These are phyloP conservation scores for Berkeleyomyces basicola DNA, from an alignment of 2,329 filamentous ascomycete species.

Conservation along the genomic window DNA sequence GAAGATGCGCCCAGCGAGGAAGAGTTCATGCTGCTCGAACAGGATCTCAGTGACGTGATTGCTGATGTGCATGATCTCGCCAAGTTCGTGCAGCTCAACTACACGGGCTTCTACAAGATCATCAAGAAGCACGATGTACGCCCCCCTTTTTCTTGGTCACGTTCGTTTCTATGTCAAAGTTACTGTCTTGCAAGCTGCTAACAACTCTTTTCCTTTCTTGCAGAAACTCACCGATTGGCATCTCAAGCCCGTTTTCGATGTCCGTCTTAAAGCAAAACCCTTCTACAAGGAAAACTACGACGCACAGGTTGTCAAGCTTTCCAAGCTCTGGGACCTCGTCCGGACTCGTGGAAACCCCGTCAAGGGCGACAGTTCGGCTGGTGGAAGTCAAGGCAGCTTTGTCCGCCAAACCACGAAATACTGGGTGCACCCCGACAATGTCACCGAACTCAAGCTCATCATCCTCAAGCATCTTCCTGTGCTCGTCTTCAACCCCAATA, in stretches of 20 bases:
- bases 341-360: slow-evolving; percentile 83
- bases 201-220: slow-evolving; percentile 10
- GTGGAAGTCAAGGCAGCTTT: slow-evolving; percentile 86
- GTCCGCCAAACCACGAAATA: slow-evolving; percentile 97
- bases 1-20: slow-evolving; percentile 57
- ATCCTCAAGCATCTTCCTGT: slow-evolving; percentile 95
- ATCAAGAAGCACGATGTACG: slow-evolving; percentile 97
- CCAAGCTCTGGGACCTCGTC: slow-evolving; percentile 86
- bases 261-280: slow-evolving; percentile 83
- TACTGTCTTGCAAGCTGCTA: slow-evolving; percentile 12
- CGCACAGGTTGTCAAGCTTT: slow-evolving; percentile 84
- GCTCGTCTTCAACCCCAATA: slow-evolving; percentile 90
- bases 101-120: slow-evolving; percentile 98
- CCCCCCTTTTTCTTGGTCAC: background rate
- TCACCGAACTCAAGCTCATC: slow-evolving; percentile 94
- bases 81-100: slow-evolving; percentile 97
- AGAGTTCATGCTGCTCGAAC: slow-evolving; percentile 84
- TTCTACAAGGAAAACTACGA: slow-evolving; percentile 99
- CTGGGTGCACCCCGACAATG: slow-evolving; percentile 97
- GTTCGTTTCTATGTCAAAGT: background rate
- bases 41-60: slow-evolving; percentile 93
- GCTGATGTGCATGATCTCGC: slow-evolving; percentile 95
- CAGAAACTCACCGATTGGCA: slow-evolving; percentile 92
- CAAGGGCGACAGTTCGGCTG: slow-evolving; percentile 80
- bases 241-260: slow-evolving; percentile 88